Conservation (phyloP, 139 green algal genomes). For the Diplosphaera chodatii region DNA sequence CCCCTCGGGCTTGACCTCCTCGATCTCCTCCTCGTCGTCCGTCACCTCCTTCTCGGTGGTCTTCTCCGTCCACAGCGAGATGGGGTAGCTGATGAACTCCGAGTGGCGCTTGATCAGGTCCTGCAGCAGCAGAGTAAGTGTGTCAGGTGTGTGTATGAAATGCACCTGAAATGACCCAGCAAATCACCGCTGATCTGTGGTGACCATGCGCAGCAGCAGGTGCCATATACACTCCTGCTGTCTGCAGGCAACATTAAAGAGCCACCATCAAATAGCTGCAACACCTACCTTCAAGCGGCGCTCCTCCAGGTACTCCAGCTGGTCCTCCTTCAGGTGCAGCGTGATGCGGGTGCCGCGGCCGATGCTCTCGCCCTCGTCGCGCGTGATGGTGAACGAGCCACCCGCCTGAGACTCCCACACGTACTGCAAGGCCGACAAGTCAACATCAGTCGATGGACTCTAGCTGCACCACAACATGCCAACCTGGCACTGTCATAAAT, state of each 20-base stretch:
- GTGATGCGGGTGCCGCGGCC: constrained; percentile 51
- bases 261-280: neutral
- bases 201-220: no score
- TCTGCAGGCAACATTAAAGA: no score
- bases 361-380: constrained; percentile 42
- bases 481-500: no score
- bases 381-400: constrained; percentile 97
- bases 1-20: constrained; percentile 62
- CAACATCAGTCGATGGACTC: no score
- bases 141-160: no score
- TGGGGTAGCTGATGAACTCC: constrained; percentile 72
- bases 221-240: no score
- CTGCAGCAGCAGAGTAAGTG: constrained; percentile 36
- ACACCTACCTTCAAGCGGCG: constrained; percentile 72
- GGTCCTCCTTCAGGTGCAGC: constrained; percentile 46
- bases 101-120: constrained; percentile 67
- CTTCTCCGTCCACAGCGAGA: constrained; percentile 96
- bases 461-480: no score
- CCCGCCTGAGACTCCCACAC: constrained; percentile 85
- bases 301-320: constrained; percentile 62
- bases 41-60: constrained; percentile 94
- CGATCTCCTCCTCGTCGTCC: constrained; percentile 79
- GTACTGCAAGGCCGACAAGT: neutral
- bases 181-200: no score
- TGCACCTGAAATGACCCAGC: no score